Base-by-base conservation (phyloP, 257 asterid species). In the Fraxinus anomala region DNA sequence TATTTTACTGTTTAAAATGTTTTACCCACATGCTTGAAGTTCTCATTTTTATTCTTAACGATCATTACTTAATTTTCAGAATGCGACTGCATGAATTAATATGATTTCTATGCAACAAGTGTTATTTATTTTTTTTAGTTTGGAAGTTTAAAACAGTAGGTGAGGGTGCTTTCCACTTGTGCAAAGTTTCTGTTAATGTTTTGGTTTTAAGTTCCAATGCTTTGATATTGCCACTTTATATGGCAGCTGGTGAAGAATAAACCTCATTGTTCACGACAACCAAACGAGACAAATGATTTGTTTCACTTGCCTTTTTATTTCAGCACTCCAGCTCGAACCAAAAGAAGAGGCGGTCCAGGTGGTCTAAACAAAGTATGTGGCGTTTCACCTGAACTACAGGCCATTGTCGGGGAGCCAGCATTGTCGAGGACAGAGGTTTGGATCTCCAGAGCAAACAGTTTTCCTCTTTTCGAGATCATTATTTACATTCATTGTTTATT, bases 321-420 rank as follows among this genome's bases (percentile, higher is more conserved):
- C 87, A 91, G 95, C 81, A 82, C 90, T 80, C 85, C 92, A 72
- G 77, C 86, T 39, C 93, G 89, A 69, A 84, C 87, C 80, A 93
- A 91, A 87, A 89, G 97, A 83, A 89, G 93, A 84, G 97, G 97
- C 72, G 96, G 97, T 47, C 90, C 97, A 6, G 97, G 97, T 70
- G 97, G 97, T 67, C 86, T 93, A 61, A 90, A 89, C 89, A 93
- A 93, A 86, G 86, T 93, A 73, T 93, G 97, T 34, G 94, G 96
- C 66, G 97, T 93, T 82, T 86, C 97, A 34, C 97, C 97, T 59
- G 86, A 90, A 80, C 91, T 93, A 73, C 96, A 93, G 91, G 89
- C 85, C 17, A 88, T 91, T 81, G 97, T 93, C 66, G 97, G 97
- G 54, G 94, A 89, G 85, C 92, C 97, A 39, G 88, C 88, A 70